Evolutionary conservation across 2,329 filamentous ascomycete genomes (phyloP).

Genomic region (Cadophora gregata): DNA sequence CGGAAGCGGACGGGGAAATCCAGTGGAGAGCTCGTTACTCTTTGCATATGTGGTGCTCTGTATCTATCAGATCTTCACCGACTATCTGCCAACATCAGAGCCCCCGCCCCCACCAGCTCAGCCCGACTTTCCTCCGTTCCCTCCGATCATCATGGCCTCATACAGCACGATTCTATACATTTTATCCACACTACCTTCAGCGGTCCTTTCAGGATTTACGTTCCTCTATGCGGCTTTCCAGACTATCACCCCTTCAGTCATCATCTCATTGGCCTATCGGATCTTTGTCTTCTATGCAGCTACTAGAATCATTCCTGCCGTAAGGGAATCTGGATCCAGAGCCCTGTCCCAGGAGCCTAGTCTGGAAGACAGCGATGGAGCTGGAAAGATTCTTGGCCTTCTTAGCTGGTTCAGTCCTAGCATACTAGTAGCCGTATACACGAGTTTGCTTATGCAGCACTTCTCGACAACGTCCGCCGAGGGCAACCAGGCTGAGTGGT

Average conservation of each 20-base stretch:
- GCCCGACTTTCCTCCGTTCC: slow-evolving; percentile 93
- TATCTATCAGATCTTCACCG: slow-evolving; percentile 99
- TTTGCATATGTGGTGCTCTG: slow-evolving; percentile 99
- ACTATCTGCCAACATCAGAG: slow-evolving; percentile 79
- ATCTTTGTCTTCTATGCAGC: slow-evolving; percentile 95
- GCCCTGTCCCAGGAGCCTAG: slow-evolving; percentile 84
- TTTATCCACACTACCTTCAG: slow-evolving; percentile 80
- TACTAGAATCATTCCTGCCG: slow-evolving; percentile 92
- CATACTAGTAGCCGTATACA: slow-evolving; percentile 95
- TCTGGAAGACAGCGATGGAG: slow-evolving; percentile 83
- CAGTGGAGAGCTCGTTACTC: slow-evolving; percentile 90
- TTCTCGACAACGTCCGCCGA: slow-evolving; percentile 77
- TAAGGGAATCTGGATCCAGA: slow-evolving; percentile 83
- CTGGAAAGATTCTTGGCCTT: slow-evolving; percentile 79
- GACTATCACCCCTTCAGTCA: slow-evolving; percentile 93
- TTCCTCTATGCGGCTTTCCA: slow-evolving; percentile 92
- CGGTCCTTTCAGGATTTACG: slow-evolving; percentile 81
- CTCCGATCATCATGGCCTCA: slow-evolving; percentile 97
- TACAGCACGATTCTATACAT: slow-evolving; percentile 90
- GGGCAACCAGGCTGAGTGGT: slow-evolving; percentile 72
- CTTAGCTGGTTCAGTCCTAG: slow-evolving; percentile 94
- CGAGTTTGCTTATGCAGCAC: slow-evolving; percentile 92
- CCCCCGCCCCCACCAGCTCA: slow-evolving; percentile 62
- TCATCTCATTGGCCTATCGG: slow-evolving; percentile 93
- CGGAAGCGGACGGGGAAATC: slow-evolving; percentile 89